These are phyloP conservation scores for Pinus albicaulis DNA, from an alignment of 75 land plant species.

Conservation along the genomic window DNA sequence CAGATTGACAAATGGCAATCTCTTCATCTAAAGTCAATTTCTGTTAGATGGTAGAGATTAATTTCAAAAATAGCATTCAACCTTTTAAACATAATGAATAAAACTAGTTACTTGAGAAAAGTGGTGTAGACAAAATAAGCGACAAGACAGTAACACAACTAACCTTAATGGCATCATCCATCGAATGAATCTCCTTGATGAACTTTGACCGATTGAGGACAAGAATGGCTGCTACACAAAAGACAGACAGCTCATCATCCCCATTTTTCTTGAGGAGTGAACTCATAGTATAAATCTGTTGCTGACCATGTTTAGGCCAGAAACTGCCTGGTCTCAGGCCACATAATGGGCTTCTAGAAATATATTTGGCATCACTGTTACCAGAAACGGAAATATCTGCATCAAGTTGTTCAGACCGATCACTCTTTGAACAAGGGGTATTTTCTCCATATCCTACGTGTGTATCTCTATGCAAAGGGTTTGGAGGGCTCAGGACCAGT, in stretches of 20 bases:
- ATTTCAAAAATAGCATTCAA: background rate
- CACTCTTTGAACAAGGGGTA: conserved; percentile 19
- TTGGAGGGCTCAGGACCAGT: conserved; percentile 44
- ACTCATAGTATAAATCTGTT: conserved; percentile 20
- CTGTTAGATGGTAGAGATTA: background rate
- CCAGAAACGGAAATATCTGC: conserved; percentile 15
- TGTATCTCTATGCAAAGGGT: conserved; percentile 17
- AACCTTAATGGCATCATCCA: conserved; percentile 91
- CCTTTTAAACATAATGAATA: background rate
- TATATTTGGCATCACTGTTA: conserved; percentile 21
- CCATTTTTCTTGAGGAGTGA: conserved; percentile 35
- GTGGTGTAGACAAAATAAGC: background rate
- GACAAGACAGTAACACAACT: conserved; percentile 8
- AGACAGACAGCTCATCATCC: conserved; percentile 85
- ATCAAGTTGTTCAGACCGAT: conserved; percentile 16
- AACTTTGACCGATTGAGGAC: conserved; percentile 68
- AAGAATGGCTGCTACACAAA: conserved; percentile 86
- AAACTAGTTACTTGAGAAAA: background rate
- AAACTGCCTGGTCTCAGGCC: conserved; percentile 66
- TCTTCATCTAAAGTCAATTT: background rate
- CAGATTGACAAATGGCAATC: background rate
- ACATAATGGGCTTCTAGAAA: conserved; percentile 59
- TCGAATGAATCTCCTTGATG: conserved; percentile 60
- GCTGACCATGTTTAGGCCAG: conserved; percentile 46
- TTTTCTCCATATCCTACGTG: conserved; percentile 10